Evolutionary conservation across 257 asterid genomes (phyloP).

Genomic region (Solanum pimpinellifolium): DNA sequence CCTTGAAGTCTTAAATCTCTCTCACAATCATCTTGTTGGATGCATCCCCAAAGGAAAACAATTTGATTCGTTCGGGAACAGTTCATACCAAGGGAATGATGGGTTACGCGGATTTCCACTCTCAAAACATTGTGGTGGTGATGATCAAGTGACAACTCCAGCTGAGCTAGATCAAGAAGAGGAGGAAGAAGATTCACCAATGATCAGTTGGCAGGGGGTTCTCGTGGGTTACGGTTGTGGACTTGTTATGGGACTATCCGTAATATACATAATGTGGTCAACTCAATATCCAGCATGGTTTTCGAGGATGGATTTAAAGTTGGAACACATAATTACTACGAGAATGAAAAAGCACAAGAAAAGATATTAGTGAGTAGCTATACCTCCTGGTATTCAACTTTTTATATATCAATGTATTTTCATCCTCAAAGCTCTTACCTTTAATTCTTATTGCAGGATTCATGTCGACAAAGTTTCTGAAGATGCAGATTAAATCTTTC

Average conservation of each 20-base stretch:
- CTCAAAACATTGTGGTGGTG: background rate
- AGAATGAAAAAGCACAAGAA: too few relatives aligned
- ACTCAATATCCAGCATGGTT: too few relatives aligned
- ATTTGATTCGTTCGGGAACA: background rate
- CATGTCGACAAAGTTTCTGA: too few relatives aligned
- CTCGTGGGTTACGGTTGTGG: too few relatives aligned
- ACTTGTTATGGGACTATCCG: too few relatives aligned
- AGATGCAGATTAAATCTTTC: too few relatives aligned
- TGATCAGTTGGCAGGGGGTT: background rate
- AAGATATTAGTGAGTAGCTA: background rate
- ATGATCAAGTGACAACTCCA: background rate
- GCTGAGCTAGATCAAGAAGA: background rate
- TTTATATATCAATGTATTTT: too few relatives aligned
- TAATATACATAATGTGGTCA: too few relatives aligned
- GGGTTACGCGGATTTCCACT: background rate
- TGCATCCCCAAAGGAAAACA: background rate
- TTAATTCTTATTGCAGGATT: too few relatives aligned
- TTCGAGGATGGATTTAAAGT: too few relatives aligned
- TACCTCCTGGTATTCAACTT: background rate
- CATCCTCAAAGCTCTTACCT: too few relatives aligned
- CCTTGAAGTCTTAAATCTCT: background rate
- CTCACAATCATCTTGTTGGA: background rate
- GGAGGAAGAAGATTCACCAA: background rate
- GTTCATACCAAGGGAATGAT: constrained; percentile 1
- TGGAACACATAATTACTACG: too few relatives aligned